Conservation (phyloP, 495 filamentous ascomycete genomes). For the Aspergillus bertholletiae region DNA sequence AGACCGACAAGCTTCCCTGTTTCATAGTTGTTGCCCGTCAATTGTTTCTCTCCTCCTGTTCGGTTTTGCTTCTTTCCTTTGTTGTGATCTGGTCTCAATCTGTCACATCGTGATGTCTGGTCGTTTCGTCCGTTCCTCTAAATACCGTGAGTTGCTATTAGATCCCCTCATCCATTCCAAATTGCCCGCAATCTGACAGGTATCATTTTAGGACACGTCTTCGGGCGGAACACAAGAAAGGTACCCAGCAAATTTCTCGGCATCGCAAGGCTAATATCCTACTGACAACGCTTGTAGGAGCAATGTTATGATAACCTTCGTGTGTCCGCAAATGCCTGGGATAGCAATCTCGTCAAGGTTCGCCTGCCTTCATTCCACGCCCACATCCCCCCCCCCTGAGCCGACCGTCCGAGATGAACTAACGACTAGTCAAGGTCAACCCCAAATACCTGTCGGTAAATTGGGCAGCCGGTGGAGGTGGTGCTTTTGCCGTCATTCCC, state of each 20-base stretch:
- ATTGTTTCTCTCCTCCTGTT: constrained; percentile 15
- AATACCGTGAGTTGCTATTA: constrained; percentile 76
- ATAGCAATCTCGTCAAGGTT: constrained; percentile 96
- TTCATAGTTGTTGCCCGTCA: constrained; percentile 9
- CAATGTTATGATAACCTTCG: constrained; percentile 96
- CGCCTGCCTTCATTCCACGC: constrained; percentile 12
- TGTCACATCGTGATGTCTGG: constrained; percentile 66
- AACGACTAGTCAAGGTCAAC: constrained; percentile 63
- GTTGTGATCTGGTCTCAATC: constrained; percentile 3
- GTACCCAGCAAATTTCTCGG: constrained; percentile 42
- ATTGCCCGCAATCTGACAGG: constrained; percentile 33
- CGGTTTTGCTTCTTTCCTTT: constrained; percentile 14
- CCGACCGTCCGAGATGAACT: constrained; percentile 20
- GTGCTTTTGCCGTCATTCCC: constrained; percentile 95
- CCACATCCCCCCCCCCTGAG: constrained; percentile 30
- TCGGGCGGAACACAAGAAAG: constrained; percentile 89
- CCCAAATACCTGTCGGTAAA: constrained; percentile 95
- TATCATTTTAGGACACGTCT: constrained; percentile 78
- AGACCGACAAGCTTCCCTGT: constrained; percentile 11
- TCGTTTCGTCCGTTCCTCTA: constrained; percentile 96
- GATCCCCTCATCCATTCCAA: constrained; percentile 9
- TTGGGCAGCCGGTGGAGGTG: constrained; percentile 96
- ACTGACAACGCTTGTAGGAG: constrained; percentile 45
- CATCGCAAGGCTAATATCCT: neutral
- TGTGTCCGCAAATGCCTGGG: constrained; percentile 97